These are phyloP conservation scores for Rhododendron mucronatum DNA, from an alignment of 148 eudicot genomes.

Conservation along the genomic window DNA sequence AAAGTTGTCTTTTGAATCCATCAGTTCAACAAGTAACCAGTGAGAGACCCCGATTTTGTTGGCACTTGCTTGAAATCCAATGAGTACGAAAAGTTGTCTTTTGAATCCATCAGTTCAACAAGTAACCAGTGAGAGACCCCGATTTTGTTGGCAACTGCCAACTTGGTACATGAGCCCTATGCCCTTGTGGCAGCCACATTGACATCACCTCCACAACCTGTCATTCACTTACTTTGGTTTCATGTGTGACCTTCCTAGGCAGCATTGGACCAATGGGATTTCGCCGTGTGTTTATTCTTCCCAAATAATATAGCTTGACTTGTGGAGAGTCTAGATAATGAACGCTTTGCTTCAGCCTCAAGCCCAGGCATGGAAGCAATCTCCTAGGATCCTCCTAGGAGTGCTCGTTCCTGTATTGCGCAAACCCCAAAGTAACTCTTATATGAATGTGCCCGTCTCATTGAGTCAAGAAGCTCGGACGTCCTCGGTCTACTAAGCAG, in stretches of 20 bases:
- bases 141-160: background rate
- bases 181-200: background rate
- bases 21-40: background rate
- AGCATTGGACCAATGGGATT: background rate
- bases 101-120: background rate
- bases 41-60: background rate
- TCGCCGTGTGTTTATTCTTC: background rate
- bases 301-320: background rate
- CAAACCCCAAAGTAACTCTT: too few relatives aligned
- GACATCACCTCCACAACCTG: background rate
- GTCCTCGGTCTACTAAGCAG: too few relatives aligned
- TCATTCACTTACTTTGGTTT: background rate
- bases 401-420: too few relatives aligned
- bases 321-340: background rate
- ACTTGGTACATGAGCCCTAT: background rate
- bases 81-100: background rate
- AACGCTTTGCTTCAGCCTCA: background rate
- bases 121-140: background rate
- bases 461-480: too few relatives aligned
- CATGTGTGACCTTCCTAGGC: background rate
- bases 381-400: too few relatives aligned
- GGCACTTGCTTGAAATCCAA: background rate
- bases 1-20: background rate
- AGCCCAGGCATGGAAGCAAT: background rate
- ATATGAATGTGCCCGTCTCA: too few relatives aligned